Conservation (phyloP, 2,329 filamentous ascomycete genomes). For the Monosporascus sp. region DNA sequence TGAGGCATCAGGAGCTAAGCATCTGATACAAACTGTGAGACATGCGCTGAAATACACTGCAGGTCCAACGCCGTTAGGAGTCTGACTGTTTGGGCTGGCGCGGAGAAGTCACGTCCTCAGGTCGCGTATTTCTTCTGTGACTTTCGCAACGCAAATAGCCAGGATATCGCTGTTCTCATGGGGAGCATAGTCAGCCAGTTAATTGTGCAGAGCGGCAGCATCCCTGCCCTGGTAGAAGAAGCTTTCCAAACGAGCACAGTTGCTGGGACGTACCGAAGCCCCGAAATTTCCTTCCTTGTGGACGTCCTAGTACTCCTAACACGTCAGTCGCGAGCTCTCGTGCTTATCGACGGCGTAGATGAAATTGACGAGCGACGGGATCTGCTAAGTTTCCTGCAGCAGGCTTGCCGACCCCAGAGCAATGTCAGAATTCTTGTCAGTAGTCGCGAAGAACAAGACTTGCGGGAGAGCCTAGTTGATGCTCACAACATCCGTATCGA, state of each 20-base stretch:
- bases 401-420: neutral
- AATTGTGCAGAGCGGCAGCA: neutral
- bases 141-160: conserved; percentile 2
- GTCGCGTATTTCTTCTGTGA: conserved; percentile 6
- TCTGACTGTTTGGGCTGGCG: conserved; percentile 1
- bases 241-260: neutral
- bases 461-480: conserved; percentile 1
- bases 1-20: neutral
- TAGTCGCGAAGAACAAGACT: conserved; percentile 3
- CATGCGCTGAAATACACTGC: too few species aligned
- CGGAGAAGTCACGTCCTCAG: conserved; percentile 1
- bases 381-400: conserved; percentile 1
- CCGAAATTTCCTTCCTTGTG: conserved; percentile 1
- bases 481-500: conserved; percentile 4
- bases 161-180: conserved; percentile 1
- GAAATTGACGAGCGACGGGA: conserved; percentile 3
- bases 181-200: conserved; percentile 2
- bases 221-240: neutral
- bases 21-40: neutral
- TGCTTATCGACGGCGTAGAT: conserved; percentile 4
- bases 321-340: neutral
- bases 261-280: conserved; percentile 1
- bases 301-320: neutral
- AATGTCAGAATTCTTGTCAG: conserved; percentile 3
- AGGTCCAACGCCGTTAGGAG: too few species aligned